Conservation (phyloP, 441 rosid genomes). For the Kokia cookei region DNA sequence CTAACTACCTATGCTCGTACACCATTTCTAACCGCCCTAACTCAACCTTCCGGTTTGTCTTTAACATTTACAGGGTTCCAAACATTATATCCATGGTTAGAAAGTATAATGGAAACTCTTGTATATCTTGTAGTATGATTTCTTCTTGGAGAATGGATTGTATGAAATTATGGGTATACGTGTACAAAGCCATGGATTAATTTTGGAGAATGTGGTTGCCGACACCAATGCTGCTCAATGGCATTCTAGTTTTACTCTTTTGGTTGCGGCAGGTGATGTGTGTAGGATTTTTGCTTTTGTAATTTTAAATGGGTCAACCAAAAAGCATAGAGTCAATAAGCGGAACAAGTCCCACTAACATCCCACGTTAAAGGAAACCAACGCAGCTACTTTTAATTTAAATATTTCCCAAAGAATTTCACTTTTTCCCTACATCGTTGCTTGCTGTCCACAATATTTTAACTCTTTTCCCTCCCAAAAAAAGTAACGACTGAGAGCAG, state of each 20-base stretch:
- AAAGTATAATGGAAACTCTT: too few relatives aligned
- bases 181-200: too few relatives aligned
- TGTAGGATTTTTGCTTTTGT: background rate
- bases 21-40: slow-evolving; percentile 7
- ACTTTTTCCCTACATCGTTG: background rate
- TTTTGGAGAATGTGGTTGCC: background rate
- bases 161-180: too few relatives aligned
- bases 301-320: background rate
- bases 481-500: too few relatives aligned
- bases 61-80: background rate
- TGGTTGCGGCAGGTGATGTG: background rate
- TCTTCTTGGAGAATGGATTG: too few relatives aligned
- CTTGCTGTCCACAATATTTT: too few relatives aligned
- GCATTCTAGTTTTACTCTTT: background rate
- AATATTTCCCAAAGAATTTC: background rate
- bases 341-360: slow-evolving; percentile 10
- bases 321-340: background rate
- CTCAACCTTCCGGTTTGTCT: background rate
- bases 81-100: background rate
- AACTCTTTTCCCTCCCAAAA: too few relatives aligned
- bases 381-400: background rate
- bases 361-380: background rate
- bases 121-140: too few relatives aligned
- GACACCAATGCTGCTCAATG: slow-evolving; percentile 3
- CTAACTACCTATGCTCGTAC: slow-evolving; percentile 10